Base-by-base conservation (phyloP, 176 grass and related monocot species). In the Chloris gayana region DNA sequence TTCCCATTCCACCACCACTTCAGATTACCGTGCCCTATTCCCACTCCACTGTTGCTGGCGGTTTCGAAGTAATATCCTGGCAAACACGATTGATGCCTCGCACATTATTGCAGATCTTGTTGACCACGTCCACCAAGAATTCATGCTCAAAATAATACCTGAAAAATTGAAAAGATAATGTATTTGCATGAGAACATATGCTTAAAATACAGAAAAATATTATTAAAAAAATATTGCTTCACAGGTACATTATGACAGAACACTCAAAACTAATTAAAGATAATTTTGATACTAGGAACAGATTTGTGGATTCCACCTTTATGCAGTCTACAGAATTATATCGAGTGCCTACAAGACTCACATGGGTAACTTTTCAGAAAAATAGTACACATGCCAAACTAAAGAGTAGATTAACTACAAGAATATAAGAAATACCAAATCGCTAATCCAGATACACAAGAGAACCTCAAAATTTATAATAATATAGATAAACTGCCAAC, bases 31-130 rank as follows among this genome's bases (percentile, higher is more conserved):
- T 14, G 25, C 75, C 30, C 84, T 86, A 93, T 79, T 93, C 94
- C 94, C 94, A 97, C 78, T 97, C 94, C 58, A 93, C 94, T 2
- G 94, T 97, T 1, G 88, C 94, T 27, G 94, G 88, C 25, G 91
- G 94, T 80, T 97, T 97, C n/a, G 88, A 85, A 49, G 94, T 93
- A 51, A 97, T 93, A 74, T 97, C 94, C 59, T 89, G 68, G 65
- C 78, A 83, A 61, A 97, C 94, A 64, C 89, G 91, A 72, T 97
- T 97, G 33, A 97, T 80, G 14, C 86, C 94, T 11, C 91, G 81
- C 37, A 93, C 94, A 15, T 80, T 97, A 56, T 97, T 91, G 84
- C 91, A 93, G 73, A 97, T 97, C 81, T 97, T 93, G 26, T 83
- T 79, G 25, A 91, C 88, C 78, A 97, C 94, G 24, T 93, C 81